Evolutionary conservation across 1,284 basidiomycete genomes (phyloP).

Genomic region (Papiliotrema laurentii): DNA sequence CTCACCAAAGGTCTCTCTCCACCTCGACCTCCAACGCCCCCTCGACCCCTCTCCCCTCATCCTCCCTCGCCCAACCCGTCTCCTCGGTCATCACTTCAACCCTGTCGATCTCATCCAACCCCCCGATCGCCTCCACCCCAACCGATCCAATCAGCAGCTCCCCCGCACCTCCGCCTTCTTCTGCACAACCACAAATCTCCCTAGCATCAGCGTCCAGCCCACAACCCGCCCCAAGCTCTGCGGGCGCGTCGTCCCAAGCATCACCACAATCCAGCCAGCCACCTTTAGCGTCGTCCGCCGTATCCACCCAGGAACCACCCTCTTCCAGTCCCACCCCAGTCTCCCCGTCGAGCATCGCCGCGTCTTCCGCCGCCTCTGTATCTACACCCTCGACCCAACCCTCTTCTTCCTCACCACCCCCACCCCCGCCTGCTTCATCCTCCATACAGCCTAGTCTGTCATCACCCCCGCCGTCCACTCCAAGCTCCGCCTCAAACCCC

Average conservation of each 20-base stretch:
- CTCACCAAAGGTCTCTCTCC: background rate
- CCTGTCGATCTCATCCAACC: background rate
- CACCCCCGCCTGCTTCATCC: background rate
- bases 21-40: background rate
- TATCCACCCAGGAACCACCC: background rate
- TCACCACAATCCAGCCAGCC: too few relatives aligned
- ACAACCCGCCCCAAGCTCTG: background rate
- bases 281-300: background rate
- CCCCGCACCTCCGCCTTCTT: background rate
- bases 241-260: background rate
- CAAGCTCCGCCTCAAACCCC: background rate
- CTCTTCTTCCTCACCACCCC: background rate
- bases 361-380: background rate
- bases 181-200: background rate
- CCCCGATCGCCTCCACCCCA: background rate
- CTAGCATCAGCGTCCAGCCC: background rate
- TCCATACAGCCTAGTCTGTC: background rate
- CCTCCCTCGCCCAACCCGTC: background rate
- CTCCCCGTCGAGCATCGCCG: background rate
- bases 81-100: background rate
- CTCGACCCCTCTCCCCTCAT: background rate
- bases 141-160: background rate
- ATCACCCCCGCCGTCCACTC: background rate
- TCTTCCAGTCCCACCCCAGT: background rate
- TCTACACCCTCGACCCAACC: constrained; percentile 1